Evolutionary conservation across 352 stramenopile genomes (phyloP).

Genomic region (Discostella stelligera): DNA sequence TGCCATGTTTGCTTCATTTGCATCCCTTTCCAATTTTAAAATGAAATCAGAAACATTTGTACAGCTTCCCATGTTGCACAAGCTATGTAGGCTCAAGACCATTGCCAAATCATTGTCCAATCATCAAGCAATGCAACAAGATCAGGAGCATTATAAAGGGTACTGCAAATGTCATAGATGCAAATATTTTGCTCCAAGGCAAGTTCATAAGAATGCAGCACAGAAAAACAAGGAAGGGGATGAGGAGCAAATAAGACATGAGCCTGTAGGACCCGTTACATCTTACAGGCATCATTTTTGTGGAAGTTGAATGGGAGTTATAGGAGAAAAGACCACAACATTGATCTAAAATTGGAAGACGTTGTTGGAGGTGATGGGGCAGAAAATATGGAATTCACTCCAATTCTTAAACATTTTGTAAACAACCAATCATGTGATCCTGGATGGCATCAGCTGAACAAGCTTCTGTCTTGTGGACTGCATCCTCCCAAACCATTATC

Average conservation of each 20-base stretch:
- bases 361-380: background rate
- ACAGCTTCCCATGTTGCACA: conserved; percentile 47
- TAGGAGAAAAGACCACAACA: conserved; percentile 3
- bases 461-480: conserved; percentile 58
- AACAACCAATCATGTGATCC: conserved; percentile 46
- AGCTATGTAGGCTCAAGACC: conserved; percentile 62
- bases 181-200: conserved; percentile 34
- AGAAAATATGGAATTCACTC: conserved; percentile 24
- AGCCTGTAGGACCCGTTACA: conserved; percentile 57
- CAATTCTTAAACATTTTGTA: conserved; percentile 54
- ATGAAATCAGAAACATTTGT: conserved; percentile 43
- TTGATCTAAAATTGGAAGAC: background rate
- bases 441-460: conserved; percentile 66
- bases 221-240: conserved; percentile 6
- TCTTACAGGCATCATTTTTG: conserved; percentile 58
- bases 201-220: conserved; percentile 8
- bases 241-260: conserved; percentile 24
- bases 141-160: conserved; percentile 64
- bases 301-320: conserved; percentile 27
- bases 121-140: conserved; percentile 69
- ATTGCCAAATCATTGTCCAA: conserved; percentile 71
- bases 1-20: too few relatives aligned
- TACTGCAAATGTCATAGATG: conserved; percentile 74
- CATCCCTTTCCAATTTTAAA: background rate
- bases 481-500: conserved; percentile 41